Evolutionary conservation across 495 filamentous ascomycete genomes (phyloP).

Genomic region (Copromyces sp.): DNA sequence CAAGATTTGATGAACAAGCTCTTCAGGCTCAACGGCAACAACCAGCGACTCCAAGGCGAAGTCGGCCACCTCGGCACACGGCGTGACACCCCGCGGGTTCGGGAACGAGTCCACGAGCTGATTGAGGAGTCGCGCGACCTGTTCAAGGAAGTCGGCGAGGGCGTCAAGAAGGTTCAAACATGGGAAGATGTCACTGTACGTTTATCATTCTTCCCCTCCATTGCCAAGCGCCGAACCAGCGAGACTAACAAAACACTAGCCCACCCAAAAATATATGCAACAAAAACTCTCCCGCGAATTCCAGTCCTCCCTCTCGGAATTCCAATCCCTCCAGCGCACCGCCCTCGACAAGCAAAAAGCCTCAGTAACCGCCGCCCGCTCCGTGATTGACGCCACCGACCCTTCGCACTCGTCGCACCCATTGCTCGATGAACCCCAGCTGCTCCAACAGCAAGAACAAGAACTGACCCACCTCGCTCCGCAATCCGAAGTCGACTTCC

Average conservation of each 20-base stretch:
- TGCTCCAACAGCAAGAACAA: slow-evolving; percentile 60
- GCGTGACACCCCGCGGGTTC: slow-evolving; percentile 80
- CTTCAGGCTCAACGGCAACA: slow-evolving; percentile 78
- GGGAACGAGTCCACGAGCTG: slow-evolving; percentile 77
- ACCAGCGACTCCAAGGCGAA: slow-evolving; percentile 68
- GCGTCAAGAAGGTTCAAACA: slow-evolving; percentile 77
- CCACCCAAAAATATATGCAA: slow-evolving; percentile 80
- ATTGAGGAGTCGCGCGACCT: slow-evolving; percentile 71
- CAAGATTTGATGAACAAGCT: slow-evolving; percentile 74
- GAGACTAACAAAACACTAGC: slow-evolving; percentile 34
- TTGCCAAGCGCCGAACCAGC: slow-evolving; percentile 5
- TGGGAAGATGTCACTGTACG: slow-evolving; percentile 91
- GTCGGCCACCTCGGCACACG: slow-evolving; percentile 78
- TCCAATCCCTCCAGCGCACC: slow-evolving; percentile 78
- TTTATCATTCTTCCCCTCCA: slow-evolving; percentile 5
- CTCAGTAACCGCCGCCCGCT: slow-evolving; percentile 66
- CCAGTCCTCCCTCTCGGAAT: slow-evolving; percentile 73
- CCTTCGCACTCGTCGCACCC: slow-evolving; percentile 18
- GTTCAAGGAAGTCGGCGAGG: slow-evolving; percentile 92
- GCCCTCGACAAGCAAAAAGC: slow-evolving; percentile 89
- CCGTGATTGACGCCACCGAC: slow-evolving; percentile 42
- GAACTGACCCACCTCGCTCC: slow-evolving; percentile 73
- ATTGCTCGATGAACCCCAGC: slow-evolving; percentile 30
- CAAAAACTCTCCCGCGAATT: slow-evolving; percentile 90
- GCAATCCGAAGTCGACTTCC: slow-evolving; percentile 95